Evolutionary conservation across 495 filamentous ascomycete species (phyloP).

Genomic region (Penicillium canescens): DNA sequence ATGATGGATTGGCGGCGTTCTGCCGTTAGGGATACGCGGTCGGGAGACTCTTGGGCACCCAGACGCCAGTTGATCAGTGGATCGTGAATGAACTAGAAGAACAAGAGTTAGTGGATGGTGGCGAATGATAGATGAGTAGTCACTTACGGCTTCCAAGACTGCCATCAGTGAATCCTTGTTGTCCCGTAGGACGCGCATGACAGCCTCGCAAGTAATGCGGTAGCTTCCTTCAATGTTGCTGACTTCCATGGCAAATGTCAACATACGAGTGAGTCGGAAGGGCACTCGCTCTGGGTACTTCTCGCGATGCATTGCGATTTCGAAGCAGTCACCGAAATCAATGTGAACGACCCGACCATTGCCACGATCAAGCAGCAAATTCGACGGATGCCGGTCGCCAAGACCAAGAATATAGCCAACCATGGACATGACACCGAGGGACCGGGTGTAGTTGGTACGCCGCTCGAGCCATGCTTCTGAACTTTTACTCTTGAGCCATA

Average conservation of each 20-base stretch:
- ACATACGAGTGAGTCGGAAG: slow-evolving; percentile 96
- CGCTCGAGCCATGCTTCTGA: slow-evolving; percentile 97
- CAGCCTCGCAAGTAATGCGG: slow-evolving; percentile 94
- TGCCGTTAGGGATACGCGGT: slow-evolving; percentile 75
- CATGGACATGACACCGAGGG: slow-evolving; percentile 99
- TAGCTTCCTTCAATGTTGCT: slow-evolving; percentile 99
- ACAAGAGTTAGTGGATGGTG: slow-evolving; percentile 23
- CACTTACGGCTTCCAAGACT: slow-evolving; percentile 91
- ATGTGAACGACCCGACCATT: slow-evolving; percentile 97
- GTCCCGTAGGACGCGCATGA: slow-evolving; percentile 93
- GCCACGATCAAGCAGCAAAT: slow-evolving; percentile 92
- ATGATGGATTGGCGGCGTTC: slow-evolving; percentile 79
- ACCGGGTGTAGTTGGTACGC: slow-evolving; percentile 96
- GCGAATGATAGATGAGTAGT: not conserved
- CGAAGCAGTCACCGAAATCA: slow-evolving; percentile 99
- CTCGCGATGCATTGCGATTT: slow-evolving; percentile 98
- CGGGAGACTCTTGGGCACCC: slow-evolving; percentile 79
- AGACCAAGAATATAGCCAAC: slow-evolving; percentile 97
- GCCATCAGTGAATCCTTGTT: slow-evolving; percentile 99
- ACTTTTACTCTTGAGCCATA: slow-evolving; percentile 98
- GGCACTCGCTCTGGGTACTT: slow-evolving; percentile 98
- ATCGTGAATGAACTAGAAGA: slow-evolving; percentile 87
- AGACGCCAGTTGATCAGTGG: slow-evolving; percentile 97
- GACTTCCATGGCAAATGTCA: slow-evolving; percentile 99
- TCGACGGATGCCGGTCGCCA: slow-evolving; percentile 94